phyloP scores from a whole-genome alignment of 176 grass and related monocot species.

The Aegilops longissima region DNA sequence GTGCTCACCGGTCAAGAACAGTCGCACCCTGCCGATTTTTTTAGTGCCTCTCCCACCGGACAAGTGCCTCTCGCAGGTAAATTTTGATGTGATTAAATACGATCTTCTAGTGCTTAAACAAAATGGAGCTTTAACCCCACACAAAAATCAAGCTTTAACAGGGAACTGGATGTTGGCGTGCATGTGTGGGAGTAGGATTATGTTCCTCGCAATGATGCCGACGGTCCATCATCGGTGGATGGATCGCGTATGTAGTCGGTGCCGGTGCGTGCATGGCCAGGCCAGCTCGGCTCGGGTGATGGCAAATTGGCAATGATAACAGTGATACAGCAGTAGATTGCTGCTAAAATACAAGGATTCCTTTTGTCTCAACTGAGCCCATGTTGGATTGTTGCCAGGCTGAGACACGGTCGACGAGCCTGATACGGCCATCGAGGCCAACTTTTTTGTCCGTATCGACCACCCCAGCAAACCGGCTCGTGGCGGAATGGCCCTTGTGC shows the following conservation, averaged over 20 bases:
- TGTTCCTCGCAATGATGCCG: conserved; percentile 4
- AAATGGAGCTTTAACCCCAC: not conserved
- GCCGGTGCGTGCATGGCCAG: conserved; percentile 11
- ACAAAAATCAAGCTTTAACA: not conserved
- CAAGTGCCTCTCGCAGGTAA: too few species aligned
- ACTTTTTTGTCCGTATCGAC: conserved; percentile 37
- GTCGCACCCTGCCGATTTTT: not conserved
- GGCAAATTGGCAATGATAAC: not conserved
- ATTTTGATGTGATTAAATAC: too few species aligned
- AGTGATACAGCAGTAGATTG: not conserved
- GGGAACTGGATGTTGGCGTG: not conserved
- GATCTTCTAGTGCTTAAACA: not conserved
- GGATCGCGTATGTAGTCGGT: not conserved
- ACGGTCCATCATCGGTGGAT: not conserved
- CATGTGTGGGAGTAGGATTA: not conserved
- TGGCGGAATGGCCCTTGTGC: not conserved
- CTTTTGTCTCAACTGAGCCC: not conserved
- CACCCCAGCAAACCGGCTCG: not conserved
- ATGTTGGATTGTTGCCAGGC: not conserved
- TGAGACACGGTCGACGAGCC: not conserved
- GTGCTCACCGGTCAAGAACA: not conserved
- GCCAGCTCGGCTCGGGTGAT: not conserved
- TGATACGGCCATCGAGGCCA: not conserved
- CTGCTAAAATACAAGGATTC: conserved; percentile 22
- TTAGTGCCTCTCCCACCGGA: not conserved